A percentile compares a stretch with the other conserved stretches of the same genome.
These are phyloP conservation scores for Lizonia empirigonia DNA, from an alignment of 2,329 filamentous ascomycete genomes.

Conservation along the genomic window DNA sequence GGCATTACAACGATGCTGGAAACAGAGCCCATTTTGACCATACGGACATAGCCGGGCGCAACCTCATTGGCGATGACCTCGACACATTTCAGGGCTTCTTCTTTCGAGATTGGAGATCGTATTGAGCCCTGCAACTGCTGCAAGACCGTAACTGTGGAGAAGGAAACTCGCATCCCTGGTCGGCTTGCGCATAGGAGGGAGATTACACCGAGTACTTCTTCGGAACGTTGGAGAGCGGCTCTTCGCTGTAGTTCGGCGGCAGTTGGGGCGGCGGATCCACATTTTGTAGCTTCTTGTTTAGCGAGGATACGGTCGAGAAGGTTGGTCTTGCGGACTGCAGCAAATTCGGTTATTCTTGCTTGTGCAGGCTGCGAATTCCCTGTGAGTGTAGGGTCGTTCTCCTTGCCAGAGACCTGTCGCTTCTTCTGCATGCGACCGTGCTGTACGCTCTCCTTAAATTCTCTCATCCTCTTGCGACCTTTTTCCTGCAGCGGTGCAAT, in stretches of 20 bases:
- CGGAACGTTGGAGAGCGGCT: constrained; percentile 54
- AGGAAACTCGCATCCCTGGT: constrained; percentile 48
- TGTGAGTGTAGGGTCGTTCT: constrained; percentile 31
- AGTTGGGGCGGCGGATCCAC: constrained; percentile 47
- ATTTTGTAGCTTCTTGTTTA: constrained; percentile 52
- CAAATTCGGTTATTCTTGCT: constrained; percentile 47
- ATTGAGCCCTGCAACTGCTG: constrained; percentile 54
- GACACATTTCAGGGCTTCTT: constrained; percentile 53
- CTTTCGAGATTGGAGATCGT: constrained; percentile 52
- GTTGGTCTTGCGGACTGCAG: constrained; percentile 50
- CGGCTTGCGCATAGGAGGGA: constrained; percentile 49
- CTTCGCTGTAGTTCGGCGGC: constrained; percentile 52
- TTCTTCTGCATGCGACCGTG: constrained; percentile 43
- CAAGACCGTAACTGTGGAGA: constrained; percentile 51
- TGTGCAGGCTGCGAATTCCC: constrained; percentile 27
- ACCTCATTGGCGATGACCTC: constrained; percentile 53
- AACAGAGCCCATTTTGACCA: constrained; percentile 48
- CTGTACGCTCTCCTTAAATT: constrained; percentile 67
- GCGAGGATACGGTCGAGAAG: constrained; percentile 59
- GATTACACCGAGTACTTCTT: constrained; percentile 53
- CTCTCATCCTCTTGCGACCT: constrained; percentile 71
- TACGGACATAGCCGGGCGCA: constrained; percentile 51
- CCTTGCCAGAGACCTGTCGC: constrained; percentile 37
- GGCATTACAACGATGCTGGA: constrained; percentile 53
- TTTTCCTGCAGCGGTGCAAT: constrained; percentile 65